Percentiles rank a stretch among this genome's conserved stretches.
These are phyloP conservation scores for Nidularia pulvinata DNA, from an alignment of 768 basidiomycete species.

Conservation along the genomic window DNA sequence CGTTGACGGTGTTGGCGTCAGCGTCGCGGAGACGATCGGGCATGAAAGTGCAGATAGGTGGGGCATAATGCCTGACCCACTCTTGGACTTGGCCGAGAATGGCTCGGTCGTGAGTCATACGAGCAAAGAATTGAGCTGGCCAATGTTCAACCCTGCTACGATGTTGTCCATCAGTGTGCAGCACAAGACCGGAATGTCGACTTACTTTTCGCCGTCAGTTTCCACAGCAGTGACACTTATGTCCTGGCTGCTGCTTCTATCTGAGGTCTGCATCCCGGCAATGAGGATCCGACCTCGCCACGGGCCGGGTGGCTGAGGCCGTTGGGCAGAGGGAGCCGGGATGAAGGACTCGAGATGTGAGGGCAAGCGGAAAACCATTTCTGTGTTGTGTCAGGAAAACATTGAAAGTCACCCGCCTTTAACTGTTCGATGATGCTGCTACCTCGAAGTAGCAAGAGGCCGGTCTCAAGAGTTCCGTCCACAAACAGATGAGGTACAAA, in stretches of 20 bases:
- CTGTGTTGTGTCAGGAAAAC: slow-evolving; percentile 26
- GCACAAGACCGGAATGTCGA: slow-evolving; percentile 10
- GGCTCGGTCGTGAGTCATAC: slow-evolving; percentile 36
- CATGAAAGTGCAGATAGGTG: slow-evolving; percentile 63
- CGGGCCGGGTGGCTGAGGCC: slow-evolving; percentile 39
- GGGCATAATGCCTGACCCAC: slow-evolving; percentile 46
- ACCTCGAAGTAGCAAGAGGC: slow-evolving; percentile 4
- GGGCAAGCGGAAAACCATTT: slow-evolving; percentile 65
- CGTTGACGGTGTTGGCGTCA: slow-evolving; percentile 46
- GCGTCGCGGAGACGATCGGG: slow-evolving; percentile 56
- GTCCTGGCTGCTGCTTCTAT: slow-evolving; percentile 46
- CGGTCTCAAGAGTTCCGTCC: slow-evolving; percentile 4
- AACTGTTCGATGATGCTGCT: slow-evolving; percentile 26
- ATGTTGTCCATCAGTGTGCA: slow-evolving; percentile 22
- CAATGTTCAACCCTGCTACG: slow-evolving; percentile 53
- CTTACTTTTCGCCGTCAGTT: slow-evolving; percentile 73
- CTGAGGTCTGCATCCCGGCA: slow-evolving; percentile 44
- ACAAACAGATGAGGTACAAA: slow-evolving; percentile 11
- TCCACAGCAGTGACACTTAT: slow-evolving; percentile 65
- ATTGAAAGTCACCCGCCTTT: slow-evolving; percentile 31
- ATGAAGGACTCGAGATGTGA: slow-evolving; percentile 59
- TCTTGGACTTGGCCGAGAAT: slow-evolving; percentile 44
- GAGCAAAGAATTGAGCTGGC: slow-evolving; percentile 49
- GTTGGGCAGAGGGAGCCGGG: slow-evolving; percentile 46
- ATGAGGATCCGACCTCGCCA: slow-evolving; percentile 61